These are phyloP conservation scores for Echria macrotheca DNA, from an alignment of 495 filamentous ascomycete species.

Conservation along the genomic window DNA sequence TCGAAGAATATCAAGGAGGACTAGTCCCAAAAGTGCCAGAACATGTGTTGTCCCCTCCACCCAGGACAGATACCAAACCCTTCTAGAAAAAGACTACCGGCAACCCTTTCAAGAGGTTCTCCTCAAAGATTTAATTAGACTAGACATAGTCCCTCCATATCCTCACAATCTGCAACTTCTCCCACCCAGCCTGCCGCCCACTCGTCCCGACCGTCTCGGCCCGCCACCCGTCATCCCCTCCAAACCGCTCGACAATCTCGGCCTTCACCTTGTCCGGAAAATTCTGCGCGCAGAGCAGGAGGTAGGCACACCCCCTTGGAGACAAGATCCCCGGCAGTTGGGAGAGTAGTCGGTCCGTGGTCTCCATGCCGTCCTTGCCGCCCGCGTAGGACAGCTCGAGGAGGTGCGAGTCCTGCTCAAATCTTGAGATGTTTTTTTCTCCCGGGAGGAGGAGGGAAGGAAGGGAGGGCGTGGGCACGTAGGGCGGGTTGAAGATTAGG, in stretches of 20 bases:
- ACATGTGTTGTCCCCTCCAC: too few species aligned
- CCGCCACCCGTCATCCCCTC: slow-evolving; percentile 56
- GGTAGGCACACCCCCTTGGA: slow-evolving; percentile 72
- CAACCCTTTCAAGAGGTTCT: too few species aligned
- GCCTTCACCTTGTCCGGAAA: slow-evolving; percentile 69
- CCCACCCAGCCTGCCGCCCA: slow-evolving; percentile 86
- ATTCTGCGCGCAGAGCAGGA: slow-evolving; percentile 87
- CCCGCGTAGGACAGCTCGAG: slow-evolving; percentile 87
- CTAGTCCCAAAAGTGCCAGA: too few species aligned
- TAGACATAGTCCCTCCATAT: slow-evolving; percentile 55
- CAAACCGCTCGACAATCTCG: slow-evolving; percentile 51
- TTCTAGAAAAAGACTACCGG: too few species aligned
- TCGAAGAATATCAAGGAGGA: too few species aligned
- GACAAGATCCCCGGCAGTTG: slow-evolving; percentile 59
- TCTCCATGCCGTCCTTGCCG: slow-evolving; percentile 86
- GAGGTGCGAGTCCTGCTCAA: slow-evolving; percentile 69
- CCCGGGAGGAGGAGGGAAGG: slow-evolving; percentile 34
- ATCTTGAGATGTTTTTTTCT: slow-evolving; percentile 26
- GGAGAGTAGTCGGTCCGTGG: slow-evolving; percentile 70
- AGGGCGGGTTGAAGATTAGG: slow-evolving; percentile 93
- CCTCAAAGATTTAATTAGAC: too few species aligned
- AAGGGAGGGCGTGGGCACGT: slow-evolving; percentile 78
- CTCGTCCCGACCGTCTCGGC: slow-evolving; percentile 77
- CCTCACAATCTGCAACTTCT: slow-evolving; percentile 76
- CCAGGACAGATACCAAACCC: too few species aligned